Percentiles rank a stretch among this genome's conserved stretches.
Evolutionary conservation across 1,139 yeast genomes (phyloP).

Genomic region (Citeromyces hawaiiensis): DNA sequence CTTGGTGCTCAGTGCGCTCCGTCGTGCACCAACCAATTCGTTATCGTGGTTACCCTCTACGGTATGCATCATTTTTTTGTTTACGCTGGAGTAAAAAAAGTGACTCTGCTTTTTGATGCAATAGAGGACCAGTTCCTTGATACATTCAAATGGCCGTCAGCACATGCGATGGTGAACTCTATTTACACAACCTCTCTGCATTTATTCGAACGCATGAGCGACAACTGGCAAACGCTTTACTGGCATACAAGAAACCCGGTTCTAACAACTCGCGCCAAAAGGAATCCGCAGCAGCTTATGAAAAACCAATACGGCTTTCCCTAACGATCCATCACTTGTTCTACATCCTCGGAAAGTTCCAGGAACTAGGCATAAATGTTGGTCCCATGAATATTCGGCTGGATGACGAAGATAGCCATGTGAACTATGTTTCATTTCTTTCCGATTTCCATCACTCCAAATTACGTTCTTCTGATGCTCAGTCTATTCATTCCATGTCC

Average conservation of each 20-base stretch:
- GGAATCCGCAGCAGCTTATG: conserved; percentile 20
- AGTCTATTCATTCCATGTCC: conserved; percentile 48
- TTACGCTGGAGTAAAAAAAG: conserved; percentile 4
- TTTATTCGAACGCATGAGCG: conserved; percentile 23
- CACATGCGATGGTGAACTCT: conserved; percentile 23
- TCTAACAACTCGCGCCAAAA: conserved; percentile 25
- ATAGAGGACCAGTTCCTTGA: conserved; percentile 1
- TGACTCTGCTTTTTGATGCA: conserved; percentile 6
- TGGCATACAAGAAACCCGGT: conserved; percentile 17
- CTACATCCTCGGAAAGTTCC: conserved; percentile 44
- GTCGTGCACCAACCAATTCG: conserved; percentile 1
- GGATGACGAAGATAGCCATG: conserved; percentile 37
- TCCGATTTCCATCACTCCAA: conserved; percentile 25
- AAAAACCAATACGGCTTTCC: conserved; percentile 39
- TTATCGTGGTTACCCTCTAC: not conserved
- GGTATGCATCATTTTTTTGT: not conserved
- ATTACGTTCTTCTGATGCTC: conserved; percentile 40
- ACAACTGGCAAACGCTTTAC: conserved; percentile 20
- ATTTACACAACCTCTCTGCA: conserved; percentile 21
- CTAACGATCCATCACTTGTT: conserved; percentile 53
- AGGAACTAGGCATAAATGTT: conserved; percentile 38
- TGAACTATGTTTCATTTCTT: conserved; percentile 24
- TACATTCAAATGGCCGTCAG: conserved; percentile 11
- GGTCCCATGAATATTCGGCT: conserved; percentile 51
- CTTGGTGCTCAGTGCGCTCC: too few relatives aligned